Conservation (phyloP, 1,139 yeast species). For the Diutina mesorugosa region DNA sequence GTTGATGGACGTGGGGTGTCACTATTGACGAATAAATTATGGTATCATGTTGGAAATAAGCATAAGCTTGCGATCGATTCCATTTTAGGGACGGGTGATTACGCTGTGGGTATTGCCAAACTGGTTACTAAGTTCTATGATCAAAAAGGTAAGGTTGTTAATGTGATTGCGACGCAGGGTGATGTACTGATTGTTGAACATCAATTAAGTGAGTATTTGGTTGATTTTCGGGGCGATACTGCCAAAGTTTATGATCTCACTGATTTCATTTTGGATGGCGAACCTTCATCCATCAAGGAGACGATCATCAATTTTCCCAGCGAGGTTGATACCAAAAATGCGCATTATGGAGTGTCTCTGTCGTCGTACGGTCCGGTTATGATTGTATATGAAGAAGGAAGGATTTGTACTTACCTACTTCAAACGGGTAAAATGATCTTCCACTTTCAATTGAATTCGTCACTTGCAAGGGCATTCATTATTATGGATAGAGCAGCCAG, state of each 20-base stretch:
- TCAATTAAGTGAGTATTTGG: not conserved
- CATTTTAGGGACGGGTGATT: not conserved
- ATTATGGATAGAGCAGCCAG: constrained; percentile 22
- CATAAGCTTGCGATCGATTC: not conserved
- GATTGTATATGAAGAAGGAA: not conserved
- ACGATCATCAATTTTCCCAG: not conserved
- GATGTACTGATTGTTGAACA: not conserved
- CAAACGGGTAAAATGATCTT: not conserved
- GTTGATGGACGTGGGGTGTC: not conserved
- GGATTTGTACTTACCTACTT: not conserved
- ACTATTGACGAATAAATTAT: not conserved
- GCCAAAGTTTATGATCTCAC: constrained; percentile 11
- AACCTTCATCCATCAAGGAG: constrained; percentile 9
- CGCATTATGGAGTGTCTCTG: not conserved
- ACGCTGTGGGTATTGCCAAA: not conserved
- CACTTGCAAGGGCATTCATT: constrained; percentile 2
- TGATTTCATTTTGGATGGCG: constrained; percentile 14
- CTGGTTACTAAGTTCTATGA: not conserved
- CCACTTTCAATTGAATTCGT: not conserved
- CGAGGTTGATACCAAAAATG: too few species aligned
- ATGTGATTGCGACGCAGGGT: not conserved
- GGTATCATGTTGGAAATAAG: not conserved
- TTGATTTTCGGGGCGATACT: not conserved
- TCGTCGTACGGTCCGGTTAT: not conserved
- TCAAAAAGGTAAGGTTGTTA: not conserved